These are phyloP conservation scores for Penicillium sp. DNA, from an alignment of 2,329 filamentous ascomycete genomes.

Conservation along the genomic window DNA sequence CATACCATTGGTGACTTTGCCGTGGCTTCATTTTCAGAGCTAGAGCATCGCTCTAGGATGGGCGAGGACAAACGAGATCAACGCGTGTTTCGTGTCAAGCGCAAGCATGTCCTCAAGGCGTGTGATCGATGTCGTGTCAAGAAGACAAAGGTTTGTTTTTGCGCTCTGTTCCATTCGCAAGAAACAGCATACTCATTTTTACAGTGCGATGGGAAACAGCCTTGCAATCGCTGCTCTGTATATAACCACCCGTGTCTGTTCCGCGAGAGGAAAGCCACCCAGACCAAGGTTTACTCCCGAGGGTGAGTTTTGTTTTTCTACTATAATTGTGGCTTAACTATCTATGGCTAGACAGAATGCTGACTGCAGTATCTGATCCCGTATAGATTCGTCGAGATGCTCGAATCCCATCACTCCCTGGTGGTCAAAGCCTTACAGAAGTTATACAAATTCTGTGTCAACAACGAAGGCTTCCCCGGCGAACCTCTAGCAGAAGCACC, in stretches of 20 bases:
- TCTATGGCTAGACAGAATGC: too few species aligned
- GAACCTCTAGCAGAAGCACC: constrained; percentile 37
- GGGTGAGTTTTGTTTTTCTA: constrained; percentile 27
- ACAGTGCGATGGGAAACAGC: constrained; percentile 44
- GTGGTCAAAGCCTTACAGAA: constrained; percentile 42
- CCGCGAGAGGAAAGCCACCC: constrained; percentile 41
- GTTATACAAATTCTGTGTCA: constrained; percentile 40
- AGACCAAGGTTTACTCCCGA: constrained; percentile 43
- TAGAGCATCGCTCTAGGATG: constrained; percentile 26
- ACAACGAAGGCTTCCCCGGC: constrained; percentile 42
- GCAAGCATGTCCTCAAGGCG: constrained; percentile 44
- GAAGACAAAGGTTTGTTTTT: constrained; percentile 40
- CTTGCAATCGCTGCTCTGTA: constrained; percentile 41
- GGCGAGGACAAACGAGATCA: constrained; percentile 36
- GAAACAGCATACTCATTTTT: not conserved
- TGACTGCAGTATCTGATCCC: not conserved
- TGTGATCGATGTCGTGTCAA: constrained; percentile 45
- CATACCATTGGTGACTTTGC: constrained; percentile 34
- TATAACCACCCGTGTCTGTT: constrained; percentile 44
- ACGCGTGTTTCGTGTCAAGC: constrained; percentile 41
- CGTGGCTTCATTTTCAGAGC: constrained; percentile 29
- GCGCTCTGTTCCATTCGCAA: too few species aligned
- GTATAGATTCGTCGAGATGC: constrained; percentile 42
- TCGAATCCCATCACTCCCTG: constrained; percentile 41
- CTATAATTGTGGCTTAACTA: not conserved